These are phyloP conservation scores for Oryza nivara DNA, from an alignment of 176 grass and related monocot species.

Conservation along the genomic window DNA sequence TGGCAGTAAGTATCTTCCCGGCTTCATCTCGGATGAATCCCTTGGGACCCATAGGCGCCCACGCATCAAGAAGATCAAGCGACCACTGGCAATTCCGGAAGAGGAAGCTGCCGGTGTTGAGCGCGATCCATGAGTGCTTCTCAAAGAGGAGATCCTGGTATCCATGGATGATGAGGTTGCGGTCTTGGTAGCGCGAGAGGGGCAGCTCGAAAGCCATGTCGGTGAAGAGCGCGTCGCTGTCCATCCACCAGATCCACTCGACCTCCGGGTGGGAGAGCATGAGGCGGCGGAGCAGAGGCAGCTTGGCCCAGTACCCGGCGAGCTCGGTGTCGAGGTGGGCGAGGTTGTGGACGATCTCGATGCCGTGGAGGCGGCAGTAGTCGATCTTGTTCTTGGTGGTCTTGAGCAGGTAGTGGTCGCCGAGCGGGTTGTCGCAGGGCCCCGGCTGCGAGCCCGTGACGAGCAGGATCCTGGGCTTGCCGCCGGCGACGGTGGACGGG, in stretches of 20 bases:
- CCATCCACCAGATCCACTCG: slow-evolving; percentile 99
- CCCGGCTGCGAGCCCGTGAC: slow-evolving; percentile 84
- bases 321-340: slow-evolving; percentile 88
- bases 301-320: slow-evolving; percentile 89
- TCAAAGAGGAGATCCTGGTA: slow-evolving; percentile 89
- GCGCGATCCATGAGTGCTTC: slow-evolving; percentile 81
- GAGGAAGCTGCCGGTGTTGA: slow-evolving; percentile 94
- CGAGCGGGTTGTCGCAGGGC: slow-evolving; percentile 84
- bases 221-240: slow-evolving; percentile 92
- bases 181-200: slow-evolving; percentile 56
- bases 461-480: slow-evolving; percentile 77
- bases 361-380: slow-evolving; percentile 84
- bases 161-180: slow-evolving; percentile 90
- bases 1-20: slow-evolving; percentile 70
- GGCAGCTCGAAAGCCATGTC: slow-evolving; percentile 97
- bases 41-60: slow-evolving; percentile 93
- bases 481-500: slow-evolving; percentile 43
- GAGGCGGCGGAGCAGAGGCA: slow-evolving; percentile 80
- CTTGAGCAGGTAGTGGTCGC: slow-evolving; percentile 96
- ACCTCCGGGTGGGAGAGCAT: slow-evolving; percentile 92
- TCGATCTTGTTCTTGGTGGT: slow-evolving; percentile 95
- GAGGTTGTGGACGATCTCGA: slow-evolving; percentile 93
- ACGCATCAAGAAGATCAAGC: slow-evolving; percentile 75
- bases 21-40: slow-evolving; percentile 71
- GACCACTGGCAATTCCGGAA: slow-evolving; percentile 93